Conservation (phyloP, 1,284 basidiomycete species). For the Ustilago nuda region DNA sequence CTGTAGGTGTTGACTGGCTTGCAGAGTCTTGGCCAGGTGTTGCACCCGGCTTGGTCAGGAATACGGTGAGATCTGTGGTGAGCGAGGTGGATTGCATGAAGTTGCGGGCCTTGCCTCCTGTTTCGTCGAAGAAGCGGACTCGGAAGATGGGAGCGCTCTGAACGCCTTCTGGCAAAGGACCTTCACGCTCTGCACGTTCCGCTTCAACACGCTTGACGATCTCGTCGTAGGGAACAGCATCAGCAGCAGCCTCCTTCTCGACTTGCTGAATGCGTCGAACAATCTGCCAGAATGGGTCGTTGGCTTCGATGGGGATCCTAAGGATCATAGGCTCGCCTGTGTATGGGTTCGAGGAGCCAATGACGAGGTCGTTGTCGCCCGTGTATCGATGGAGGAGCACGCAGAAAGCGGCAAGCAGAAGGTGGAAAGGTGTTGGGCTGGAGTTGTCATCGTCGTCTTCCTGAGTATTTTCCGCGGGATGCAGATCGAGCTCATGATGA, state of each 20-base stretch:
- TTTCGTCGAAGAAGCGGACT: conserved; percentile 95
- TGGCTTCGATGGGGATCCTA: conserved; percentile 84
- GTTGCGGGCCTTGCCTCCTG: conserved; percentile 74
- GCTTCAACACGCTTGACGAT: conserved; percentile 75
- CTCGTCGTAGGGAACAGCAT: conserved; percentile 84
- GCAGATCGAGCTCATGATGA: conserved; percentile 81
- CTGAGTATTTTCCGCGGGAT: conserved; percentile 72
- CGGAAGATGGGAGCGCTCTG: conserved; percentile 77
- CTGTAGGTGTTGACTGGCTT: conserved; percentile 10
- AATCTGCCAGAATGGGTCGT: conserved; percentile 90
- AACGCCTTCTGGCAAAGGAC: conserved; percentile 46
- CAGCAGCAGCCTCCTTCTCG: conserved; percentile 84
- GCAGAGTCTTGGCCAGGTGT: conserved; percentile 46
- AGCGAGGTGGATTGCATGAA: conserved; percentile 73
- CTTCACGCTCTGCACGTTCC: conserved; percentile 53
- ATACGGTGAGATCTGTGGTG: conserved; percentile 90
- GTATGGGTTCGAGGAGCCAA: conserved; percentile 83
- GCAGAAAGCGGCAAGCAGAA: conserved; percentile 89
- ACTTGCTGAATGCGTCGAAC: conserved; percentile 86
- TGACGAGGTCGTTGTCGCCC: conserved; percentile 91
- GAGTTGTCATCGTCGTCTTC: conserved; percentile 47
- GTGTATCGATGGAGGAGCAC: conserved; percentile 95
- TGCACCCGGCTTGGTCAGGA: conserved; percentile 69
- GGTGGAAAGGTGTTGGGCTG: conserved; percentile 84
- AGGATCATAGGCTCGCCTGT: conserved; percentile 84